Evolutionary conservation across 805 yeast species (phyloP), one percentile per base, ranked within the genome.

Genomic region (Cyberlindnera saturnus): DNA sequence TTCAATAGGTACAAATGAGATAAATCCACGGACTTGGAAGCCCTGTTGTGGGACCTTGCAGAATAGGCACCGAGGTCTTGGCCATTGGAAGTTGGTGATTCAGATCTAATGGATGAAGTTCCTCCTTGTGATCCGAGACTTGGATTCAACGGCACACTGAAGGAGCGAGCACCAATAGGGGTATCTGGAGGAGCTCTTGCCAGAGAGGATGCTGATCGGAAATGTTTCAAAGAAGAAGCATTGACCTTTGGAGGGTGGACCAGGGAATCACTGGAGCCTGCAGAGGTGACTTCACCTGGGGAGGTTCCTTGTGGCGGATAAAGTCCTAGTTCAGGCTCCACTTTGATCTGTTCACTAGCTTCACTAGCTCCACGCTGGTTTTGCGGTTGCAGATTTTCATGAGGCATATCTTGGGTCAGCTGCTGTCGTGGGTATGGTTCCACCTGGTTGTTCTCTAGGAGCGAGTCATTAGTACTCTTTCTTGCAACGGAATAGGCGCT

Each of bases 1-100:
- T 60, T 64, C 52, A 61, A 50, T 39, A 63, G 46, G 46, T 69
- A 69, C 48, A 70, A 41, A 43, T 70, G 73, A 3, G 74, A 69
- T 32, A 70, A 49, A 50, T 69, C 73, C 8, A 67, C 65, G 2
- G 73, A 68, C 39, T 56, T 61, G 1, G 69, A 59, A 31, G 56
- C 52, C 39, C 61, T 59, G n/a, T 38, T 40, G 35, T 51, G 57
- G 13, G 43, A 34, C 30, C 36, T 47, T 5, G 14, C 13, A 6
- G n/a, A 14, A 6, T 14, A 6, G 5, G 40, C 11, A 17, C 36
- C 37, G 3, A 18, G 17, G n/a, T 35, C 44, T 4, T 39, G 16
- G 3, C 32, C 36, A 20, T 34, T 23, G 2, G 50, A 42, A 3
- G 50, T 42, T 15, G 56, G 52, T 4, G 53, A 48, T 10, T 36